Evolutionary conservation across 2,329 filamentous ascomycete species (phyloP), one percentile per base, ranked within the genome.

Genomic region (Aspergillus viridinutans): DNA sequence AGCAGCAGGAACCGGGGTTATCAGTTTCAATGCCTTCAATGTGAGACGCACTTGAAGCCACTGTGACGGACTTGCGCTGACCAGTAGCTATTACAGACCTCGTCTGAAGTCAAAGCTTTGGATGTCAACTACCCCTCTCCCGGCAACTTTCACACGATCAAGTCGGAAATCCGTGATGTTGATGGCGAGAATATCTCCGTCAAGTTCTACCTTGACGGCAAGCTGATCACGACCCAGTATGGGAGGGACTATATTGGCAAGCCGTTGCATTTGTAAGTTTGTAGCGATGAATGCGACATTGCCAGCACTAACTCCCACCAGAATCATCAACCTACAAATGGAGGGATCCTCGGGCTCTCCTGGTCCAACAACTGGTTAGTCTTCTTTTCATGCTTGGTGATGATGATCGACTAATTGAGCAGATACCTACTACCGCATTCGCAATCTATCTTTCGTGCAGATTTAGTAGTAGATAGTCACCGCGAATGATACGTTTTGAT

Each of bases 121-220:
- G 77, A 85, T 59, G 76, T 83, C 6, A 67, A 67, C 0, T 85
- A 85, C 60, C 67, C 76, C 2, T 72, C 63, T 53, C 76, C 81
- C 0, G 72, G 60, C 8, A 64, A 72, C n/a, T 84, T 78, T 59
- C 82, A 85, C 66, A 74, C 71, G 4, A 76, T 85, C 57, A 76
- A 74, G 61, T 77, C 76, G 25, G 80, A 84, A 70, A 64, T 83
- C 49, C 74, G 78, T 8, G 81, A 83, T 62, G 68, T 72, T 54
- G 80, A 83, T 67, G 80, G 81, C 29, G 72, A 72, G 56, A 80
- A 84, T 65, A 77, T 83, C 9, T 72, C 74, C n/a, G 76, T 80
- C 0, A 80, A 77, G 58, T 85, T 84, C 65, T 84, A 78, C 62
- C 73, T 85, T 70, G 80, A 85, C 63, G 81, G 76, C 3, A 65